These are phyloP conservation scores for Aspergillus sp. DNA, from an alignment of 2,329 filamentous ascomycete genomes.

Conservation along the genomic window DNA sequence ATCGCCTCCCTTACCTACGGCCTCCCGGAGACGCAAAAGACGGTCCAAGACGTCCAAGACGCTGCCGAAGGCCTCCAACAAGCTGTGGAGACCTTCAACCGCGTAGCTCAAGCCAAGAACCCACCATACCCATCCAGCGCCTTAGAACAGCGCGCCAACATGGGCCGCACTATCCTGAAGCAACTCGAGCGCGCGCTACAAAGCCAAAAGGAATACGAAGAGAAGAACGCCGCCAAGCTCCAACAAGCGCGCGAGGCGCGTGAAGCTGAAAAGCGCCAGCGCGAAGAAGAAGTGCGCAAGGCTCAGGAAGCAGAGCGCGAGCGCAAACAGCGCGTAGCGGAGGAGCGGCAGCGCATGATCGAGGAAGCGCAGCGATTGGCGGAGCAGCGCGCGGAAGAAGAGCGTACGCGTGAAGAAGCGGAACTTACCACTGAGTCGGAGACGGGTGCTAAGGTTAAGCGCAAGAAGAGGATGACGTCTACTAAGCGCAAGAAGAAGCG, in stretches of 20 bases:
- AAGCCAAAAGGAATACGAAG: slow-evolving; percentile 86
- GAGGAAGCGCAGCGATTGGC: slow-evolving; percentile 74
- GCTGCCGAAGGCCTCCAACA: slow-evolving; percentile 79
- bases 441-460: slow-evolving; percentile 77
- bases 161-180: slow-evolving; percentile 92
- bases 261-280: slow-evolving; percentile 74
- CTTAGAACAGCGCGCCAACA: slow-evolving; percentile 92
- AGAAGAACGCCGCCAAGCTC: slow-evolving; percentile 86
- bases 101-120: slow-evolving; percentile 61
- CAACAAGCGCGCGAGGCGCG: slow-evolving; percentile 76
- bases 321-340: slow-evolving; percentile 76
- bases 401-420: slow-evolving; percentile 67
- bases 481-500: slow-evolving; percentile 65
- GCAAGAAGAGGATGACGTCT: slow-evolving; percentile 61
- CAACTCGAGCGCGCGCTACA: slow-evolving; percentile 85
- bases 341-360: slow-evolving; percentile 78
- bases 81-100: slow-evolving; percentile 71
- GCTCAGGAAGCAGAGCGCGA: slow-evolving; percentile 70
- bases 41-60: slow-evolving; percentile 75
- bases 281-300: slow-evolving; percentile 74
- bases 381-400: slow-evolving; percentile 70
- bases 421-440: slow-evolving; percentile 81
- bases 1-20: slow-evolving; percentile 78
- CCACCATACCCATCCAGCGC: slow-evolving; percentile 89
- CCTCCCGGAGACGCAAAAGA: slow-evolving; percentile 74